Base-by-base conservation (phyloP, 2,329 filamentous ascomycete species). In the Epichloe typhina region DNA sequence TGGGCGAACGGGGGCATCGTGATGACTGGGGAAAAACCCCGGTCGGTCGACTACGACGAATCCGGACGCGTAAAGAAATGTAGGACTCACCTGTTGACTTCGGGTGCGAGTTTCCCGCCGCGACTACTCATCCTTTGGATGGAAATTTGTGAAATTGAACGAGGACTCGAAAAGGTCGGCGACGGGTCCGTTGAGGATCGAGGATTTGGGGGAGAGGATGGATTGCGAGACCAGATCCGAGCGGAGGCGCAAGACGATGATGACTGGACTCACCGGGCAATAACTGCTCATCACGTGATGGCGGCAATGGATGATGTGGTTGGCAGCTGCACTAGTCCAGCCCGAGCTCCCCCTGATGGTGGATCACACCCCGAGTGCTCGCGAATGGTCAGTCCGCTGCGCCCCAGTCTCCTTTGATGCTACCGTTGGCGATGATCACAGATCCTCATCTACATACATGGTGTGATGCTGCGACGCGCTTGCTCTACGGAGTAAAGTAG, bases 51-150 rank as follows among this genome's bases (percentile, higher is more conserved):
- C 36, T 43, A 31, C 37, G 47, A 52, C 42, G 43, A 35, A 37
- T 33, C 45, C 26, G 13, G 13, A 26, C 40, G 38, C 49, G 43
- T 53, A 54, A 55, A 57, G 54, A 55, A 50, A 53, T 42, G 36
- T 51, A 52, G 7, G n/a, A 62, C 62, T 63, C 55, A 94, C 89
- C 89, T 86, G 79, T 97, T 97, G 76, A 96, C 90, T 86, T 98
- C 93, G 74, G 93, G 90, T 76, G 90, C 90, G 80, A 97, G 86
- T 82, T 96, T 97, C 75, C 84, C 85, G 76, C 82, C 83, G 76
- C 88, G 86, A 88, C 84, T 94, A 88, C 84, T 94, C 88, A 95
- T 95, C 83, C 82, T 85, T 89, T 82, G 77, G 65, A 64, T 67
- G 64, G 62, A 65, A 61, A 45, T 54, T 59, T 56, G 53, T 57